Evolutionary conservation across 495 filamentous ascomycete species (phyloP).

Genomic region (Niebla homalea): DNA sequence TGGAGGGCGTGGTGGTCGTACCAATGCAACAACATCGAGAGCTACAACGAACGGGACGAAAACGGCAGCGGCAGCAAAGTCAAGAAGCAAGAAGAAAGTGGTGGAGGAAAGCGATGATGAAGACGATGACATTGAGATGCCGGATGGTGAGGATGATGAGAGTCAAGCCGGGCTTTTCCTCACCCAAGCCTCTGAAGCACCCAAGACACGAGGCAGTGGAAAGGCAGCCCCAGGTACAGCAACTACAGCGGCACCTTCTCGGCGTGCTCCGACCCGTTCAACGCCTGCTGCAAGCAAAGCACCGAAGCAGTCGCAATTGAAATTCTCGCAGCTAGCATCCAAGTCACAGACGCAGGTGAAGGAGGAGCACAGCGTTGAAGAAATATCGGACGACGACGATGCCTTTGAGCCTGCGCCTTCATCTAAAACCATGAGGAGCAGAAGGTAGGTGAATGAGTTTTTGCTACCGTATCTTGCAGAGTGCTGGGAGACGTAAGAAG

Average conservation of each 20-base stretch:
- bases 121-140: constrained; percentile 50
- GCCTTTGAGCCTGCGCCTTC: constrained; percentile 55
- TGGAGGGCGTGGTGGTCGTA: constrained; percentile 28
- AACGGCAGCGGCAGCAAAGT: constrained; percentile 25
- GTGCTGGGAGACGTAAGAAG: not conserved
- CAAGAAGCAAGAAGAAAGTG: constrained; percentile 35
- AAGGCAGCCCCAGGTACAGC: constrained; percentile 25
- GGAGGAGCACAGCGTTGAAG: constrained; percentile 43
- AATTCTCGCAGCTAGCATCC: constrained; percentile 47
- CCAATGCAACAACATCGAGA: constrained; percentile 27
- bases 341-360: constrained; percentile 31
- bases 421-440: constrained; percentile 13
- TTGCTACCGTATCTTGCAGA: not conserved
- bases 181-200: constrained; percentile 36
- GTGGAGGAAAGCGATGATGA: constrained; percentile 50
- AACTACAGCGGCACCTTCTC: constrained; percentile 25
- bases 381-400: constrained; percentile 64
- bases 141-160: constrained; percentile 51
- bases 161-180: constrained; percentile 42
- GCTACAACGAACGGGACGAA: constrained; percentile 29
- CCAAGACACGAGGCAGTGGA: constrained; percentile 26
- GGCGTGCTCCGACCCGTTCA: constrained; percentile 25
- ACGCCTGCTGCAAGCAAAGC: constrained; percentile 24
- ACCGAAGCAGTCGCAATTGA: constrained; percentile 53
- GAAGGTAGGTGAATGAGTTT: constrained; percentile 2